phyloP scores from a whole-genome alignment of 2,329 filamentous ascomycete species.

The Sclerotinia subarctica region DNA sequence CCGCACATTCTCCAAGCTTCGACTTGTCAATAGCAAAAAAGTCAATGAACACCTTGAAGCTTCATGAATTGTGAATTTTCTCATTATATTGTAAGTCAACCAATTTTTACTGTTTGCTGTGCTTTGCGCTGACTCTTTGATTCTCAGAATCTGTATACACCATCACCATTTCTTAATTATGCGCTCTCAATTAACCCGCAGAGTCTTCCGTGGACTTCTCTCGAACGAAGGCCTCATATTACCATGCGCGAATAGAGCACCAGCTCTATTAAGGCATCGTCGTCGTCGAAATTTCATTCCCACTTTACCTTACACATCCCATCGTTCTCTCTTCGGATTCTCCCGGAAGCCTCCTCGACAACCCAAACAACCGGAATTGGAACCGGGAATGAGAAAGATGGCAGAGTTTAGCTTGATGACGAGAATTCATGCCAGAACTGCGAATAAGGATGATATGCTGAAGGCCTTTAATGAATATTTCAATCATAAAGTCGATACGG shows the following conservation, averaged over 20 bases:
- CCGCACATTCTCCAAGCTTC: conserved; percentile 19
- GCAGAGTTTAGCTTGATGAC: conserved; percentile 63
- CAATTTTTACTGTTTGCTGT: neutral
- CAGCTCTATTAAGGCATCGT: conserved; percentile 33
- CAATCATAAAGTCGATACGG: conserved; percentile 48
- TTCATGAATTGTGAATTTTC: conserved; percentile 3
- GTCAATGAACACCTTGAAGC: conserved; percentile 11
- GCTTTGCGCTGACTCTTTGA: neutral
- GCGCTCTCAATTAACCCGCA: conserved; percentile 58
- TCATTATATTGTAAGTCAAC: neutral
- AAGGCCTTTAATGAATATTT: conserved; percentile 66
- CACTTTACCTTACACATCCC: conserved; percentile 37
- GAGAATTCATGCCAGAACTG: conserved; percentile 61
- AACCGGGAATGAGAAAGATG: conserved; percentile 69
- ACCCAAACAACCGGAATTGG: conserved; percentile 60
- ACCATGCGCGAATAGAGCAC: conserved; percentile 34
- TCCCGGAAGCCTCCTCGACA: conserved; percentile 58
- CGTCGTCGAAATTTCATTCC: conserved; percentile 24
- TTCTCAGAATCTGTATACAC: conserved; percentile 24
- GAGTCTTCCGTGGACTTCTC: conserved; percentile 56
- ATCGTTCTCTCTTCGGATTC: conserved; percentile 53
- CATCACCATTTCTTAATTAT: conserved; percentile 40
- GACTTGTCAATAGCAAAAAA: neutral
- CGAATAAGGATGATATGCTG: conserved; percentile 59
- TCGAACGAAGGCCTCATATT: conserved; percentile 45